Evolutionary conservation across 306 rosid genomes (phyloP).

Genomic region (Citrullus colocynthis): DNA sequence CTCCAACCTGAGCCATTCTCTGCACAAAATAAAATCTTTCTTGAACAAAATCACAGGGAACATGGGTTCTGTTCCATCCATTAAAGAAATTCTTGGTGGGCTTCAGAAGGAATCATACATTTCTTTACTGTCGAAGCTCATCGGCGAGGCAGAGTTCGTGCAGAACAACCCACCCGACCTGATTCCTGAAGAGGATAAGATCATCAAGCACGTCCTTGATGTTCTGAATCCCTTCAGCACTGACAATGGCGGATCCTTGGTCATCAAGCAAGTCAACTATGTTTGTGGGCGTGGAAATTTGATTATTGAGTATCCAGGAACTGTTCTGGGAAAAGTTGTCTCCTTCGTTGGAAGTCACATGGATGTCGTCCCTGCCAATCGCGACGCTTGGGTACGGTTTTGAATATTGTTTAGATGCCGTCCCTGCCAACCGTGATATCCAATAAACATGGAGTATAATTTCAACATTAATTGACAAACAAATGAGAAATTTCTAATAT

Average conservation of each 20-base stretch:
- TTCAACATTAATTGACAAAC: neutral
- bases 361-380: slow-evolving; percentile 94
- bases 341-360: slow-evolving; percentile 85
- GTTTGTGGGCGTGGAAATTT: slow-evolving; percentile 60
- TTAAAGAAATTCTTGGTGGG: slow-evolving; percentile 41
- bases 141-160: slow-evolving; percentile 62
- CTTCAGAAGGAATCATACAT: slow-evolving; percentile 52
- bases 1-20: too few relatives aligned
- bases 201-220: slow-evolving; percentile 50
- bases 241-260: slow-evolving; percentile 55
- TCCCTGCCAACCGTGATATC: too few relatives aligned
- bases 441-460: neutral
- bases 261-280: slow-evolving; percentile 59
- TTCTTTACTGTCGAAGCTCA: slow-evolving; percentile 51
- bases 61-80: neutral
- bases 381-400: slow-evolving; percentile 58
- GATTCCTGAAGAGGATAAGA: slow-evolving; percentile 69
- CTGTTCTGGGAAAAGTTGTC: slow-evolving; percentile 46
- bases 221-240: slow-evolving; percentile 56
- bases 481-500: too few relatives aligned
- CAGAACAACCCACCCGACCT: slow-evolving; percentile 81
- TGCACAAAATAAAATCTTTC: too few relatives aligned
- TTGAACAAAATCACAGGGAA: too few relatives aligned
- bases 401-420: too few relatives aligned
- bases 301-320: slow-evolving; percentile 74